phyloP scores from a whole-genome alignment of 306 rosid genomes.

The Cucurbita ficifolia region DNA sequence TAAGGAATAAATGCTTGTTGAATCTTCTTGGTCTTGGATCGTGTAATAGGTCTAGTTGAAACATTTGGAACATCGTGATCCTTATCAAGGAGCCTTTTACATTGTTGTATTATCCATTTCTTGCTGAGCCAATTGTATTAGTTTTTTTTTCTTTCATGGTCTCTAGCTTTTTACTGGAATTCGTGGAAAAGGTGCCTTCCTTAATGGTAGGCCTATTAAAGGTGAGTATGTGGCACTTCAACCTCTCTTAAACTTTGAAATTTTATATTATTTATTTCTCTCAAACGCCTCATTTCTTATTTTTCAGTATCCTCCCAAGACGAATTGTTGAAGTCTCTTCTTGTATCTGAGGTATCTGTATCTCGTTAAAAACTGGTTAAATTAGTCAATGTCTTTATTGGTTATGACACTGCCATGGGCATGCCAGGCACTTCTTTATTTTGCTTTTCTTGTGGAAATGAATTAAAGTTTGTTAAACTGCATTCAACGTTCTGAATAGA shows the following conservation, averaged over 20 bases:
- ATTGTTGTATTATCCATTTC: slow-evolving; percentile 7
- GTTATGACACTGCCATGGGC: neutral
- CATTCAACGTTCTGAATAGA: neutral
- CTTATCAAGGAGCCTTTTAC: no score
- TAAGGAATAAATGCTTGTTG: no score
- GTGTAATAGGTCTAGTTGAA: no score
- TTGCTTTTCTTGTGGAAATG: neutral
- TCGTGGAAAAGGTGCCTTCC: slow-evolving; percentile 68
- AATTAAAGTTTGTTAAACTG: neutral
- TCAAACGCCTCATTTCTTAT: slow-evolving; percentile 13
- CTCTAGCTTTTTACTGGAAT: slow-evolving; percentile 79
- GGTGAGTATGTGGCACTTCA: slow-evolving; percentile 22
- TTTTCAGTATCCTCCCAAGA: slow-evolving; percentile 66
- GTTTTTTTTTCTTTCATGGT: slow-evolving; percentile 3
- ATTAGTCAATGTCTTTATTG: neutral
- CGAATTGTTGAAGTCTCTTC: slow-evolving; percentile 68
- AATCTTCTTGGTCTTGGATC: no score
- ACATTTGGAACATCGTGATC: no score
- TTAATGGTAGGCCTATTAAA: slow-evolving; percentile 72
- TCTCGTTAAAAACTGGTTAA: slow-evolving; percentile 10
- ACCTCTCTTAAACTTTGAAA: slow-evolving; percentile 4
- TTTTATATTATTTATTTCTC: slow-evolving; percentile 1
- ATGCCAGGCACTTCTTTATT: neutral
- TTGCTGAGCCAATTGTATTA: slow-evolving; percentile 10
- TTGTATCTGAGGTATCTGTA: slow-evolving; percentile 91